Evolutionary conservation across 371 early-diverging fungal species (phyloP).

Genomic region (Mucor piriformis): DNA sequence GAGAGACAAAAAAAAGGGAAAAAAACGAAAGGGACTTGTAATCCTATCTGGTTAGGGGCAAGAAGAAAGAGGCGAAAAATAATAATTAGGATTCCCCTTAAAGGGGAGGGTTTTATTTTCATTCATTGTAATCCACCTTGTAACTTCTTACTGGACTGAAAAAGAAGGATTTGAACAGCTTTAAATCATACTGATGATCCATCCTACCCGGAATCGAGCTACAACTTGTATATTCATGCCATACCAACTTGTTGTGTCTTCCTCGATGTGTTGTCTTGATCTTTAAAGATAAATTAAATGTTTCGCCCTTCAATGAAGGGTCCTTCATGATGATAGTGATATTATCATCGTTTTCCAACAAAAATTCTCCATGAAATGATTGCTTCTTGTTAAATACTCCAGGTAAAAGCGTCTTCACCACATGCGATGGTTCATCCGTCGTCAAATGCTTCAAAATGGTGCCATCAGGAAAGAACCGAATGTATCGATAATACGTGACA

Average conservation of each 20-base stretch:
- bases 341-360: conserved; percentile 24
- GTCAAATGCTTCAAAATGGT: conserved; percentile 51
- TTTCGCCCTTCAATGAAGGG: conserved; percentile 31
- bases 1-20: not conserved
- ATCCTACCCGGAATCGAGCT: conserved; percentile 26
- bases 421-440: conserved; percentile 56
- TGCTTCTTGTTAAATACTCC: conserved; percentile 42
- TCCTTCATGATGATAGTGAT: conserved; percentile 41
- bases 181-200: conserved; percentile 37
- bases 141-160: conserved; percentile 50
- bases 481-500: conserved; percentile 73
- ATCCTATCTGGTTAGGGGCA: not conserved
- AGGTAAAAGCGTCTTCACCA: conserved; percentile 36
- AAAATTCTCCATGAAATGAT: conserved; percentile 50
- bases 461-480: conserved; percentile 68
- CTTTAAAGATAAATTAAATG: conserved; percentile 46
- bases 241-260: conserved; percentile 66
- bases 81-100: not conserved
- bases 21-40: not conserved
- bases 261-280: conserved; percentile 63
- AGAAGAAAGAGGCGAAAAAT: not conserved
- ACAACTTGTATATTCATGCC: conserved; percentile 55
- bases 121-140: conserved; percentile 26
- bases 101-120: not conserved
- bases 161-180: conserved; percentile 47